These are phyloP conservation scores for Heracleum sosnowskyi DNA, from an alignment of 129 eudicot species.

Conservation along the genomic window DNA sequence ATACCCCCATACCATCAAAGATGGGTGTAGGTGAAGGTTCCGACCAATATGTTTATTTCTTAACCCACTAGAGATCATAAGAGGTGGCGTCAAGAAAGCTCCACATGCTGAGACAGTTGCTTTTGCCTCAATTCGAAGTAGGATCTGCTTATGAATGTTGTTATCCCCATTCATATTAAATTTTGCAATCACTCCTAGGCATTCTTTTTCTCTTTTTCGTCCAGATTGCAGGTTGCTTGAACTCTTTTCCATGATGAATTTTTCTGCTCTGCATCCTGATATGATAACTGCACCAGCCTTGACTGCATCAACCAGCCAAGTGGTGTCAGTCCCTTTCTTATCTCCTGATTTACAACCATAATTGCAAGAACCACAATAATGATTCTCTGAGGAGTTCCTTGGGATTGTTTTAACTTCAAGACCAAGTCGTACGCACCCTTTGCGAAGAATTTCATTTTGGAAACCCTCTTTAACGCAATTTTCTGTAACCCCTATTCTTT, in stretches of 20 bases:
- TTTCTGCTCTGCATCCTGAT: slow-evolving; percentile 70
- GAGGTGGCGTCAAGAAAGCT: slow-evolving; percentile 66
- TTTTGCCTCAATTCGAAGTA: slow-evolving; percentile 56
- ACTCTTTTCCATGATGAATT: slow-evolving; percentile 32
- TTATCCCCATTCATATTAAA: slow-evolving; percentile 23
- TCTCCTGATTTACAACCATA: slow-evolving; percentile 69
- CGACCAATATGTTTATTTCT: slow-evolving; percentile 61
- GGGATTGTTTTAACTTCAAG: slow-evolving; percentile 46
- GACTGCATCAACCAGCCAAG: slow-evolving; percentile 96
- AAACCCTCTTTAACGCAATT: slow-evolving; percentile 59
- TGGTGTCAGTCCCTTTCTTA: slow-evolving; percentile 78
- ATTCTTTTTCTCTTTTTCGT: slow-evolving; percentile 34
- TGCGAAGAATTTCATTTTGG: slow-evolving; percentile 70
- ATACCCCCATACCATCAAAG: slow-evolving; percentile 87
- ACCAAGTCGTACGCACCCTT: slow-evolving; percentile 75
- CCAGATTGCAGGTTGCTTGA: slow-evolving; percentile 5
- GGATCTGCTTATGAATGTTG: slow-evolving; percentile 9
- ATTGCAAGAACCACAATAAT: slow-evolving; percentile 60
- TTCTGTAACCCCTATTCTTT: slow-evolving; percentile 63
- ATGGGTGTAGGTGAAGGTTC: slow-evolving; percentile 77
- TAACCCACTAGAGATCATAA: slow-evolving; percentile 70
- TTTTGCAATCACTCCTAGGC: slow-evolving; percentile 58
- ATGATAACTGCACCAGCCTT: slow-evolving; percentile 66
- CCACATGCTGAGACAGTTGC: slow-evolving; percentile 82
- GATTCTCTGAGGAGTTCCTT: slow-evolving; percentile 55